Evolutionary conservation across 2,329 filamentous ascomycete species (phyloP).

Genomic region (Penicillium sp.): DNA sequence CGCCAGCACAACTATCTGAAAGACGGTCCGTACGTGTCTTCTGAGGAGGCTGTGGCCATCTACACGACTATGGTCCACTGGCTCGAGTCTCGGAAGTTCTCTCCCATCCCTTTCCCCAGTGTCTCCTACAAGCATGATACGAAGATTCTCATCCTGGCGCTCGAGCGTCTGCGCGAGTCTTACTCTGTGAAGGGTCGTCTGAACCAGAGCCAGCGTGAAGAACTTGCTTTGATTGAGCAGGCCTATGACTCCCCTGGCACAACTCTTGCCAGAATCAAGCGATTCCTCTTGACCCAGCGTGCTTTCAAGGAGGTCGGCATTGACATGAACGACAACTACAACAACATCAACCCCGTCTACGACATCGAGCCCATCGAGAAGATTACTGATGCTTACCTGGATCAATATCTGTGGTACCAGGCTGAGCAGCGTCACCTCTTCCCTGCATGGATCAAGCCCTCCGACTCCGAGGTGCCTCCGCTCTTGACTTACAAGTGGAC

Average conservation of each 20-base stretch:
- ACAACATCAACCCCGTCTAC: constrained; percentile 97
- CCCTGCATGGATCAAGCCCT: constrained; percentile 98
- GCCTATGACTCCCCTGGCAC: constrained; percentile 98
- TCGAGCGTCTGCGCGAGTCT: constrained; percentile 89
- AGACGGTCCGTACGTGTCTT: constrained; percentile 96
- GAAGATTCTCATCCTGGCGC: constrained; percentile 93
- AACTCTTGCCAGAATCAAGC: constrained; percentile 93
- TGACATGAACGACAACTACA: constrained; percentile 99
- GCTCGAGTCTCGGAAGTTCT: constrained; percentile 97
- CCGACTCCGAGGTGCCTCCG: constrained; percentile 94
- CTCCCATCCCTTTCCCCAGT: constrained; percentile 96
- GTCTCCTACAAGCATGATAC: constrained; percentile 99
- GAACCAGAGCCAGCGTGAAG: constrained; percentile 96
- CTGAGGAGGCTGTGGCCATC: constrained; percentile 96
- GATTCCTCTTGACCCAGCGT: constrained; percentile 92
- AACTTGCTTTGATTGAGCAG: constrained; percentile 94
- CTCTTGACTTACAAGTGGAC: constrained; percentile 98
- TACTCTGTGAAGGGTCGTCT: constrained; percentile 97
- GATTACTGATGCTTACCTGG: constrained; percentile 97
- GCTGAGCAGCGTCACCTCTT: constrained; percentile 96
- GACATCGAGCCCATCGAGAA: constrained; percentile 99
- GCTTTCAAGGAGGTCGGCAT: constrained; percentile 99
- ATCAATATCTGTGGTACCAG: constrained; percentile 99
- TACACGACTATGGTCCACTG: constrained; percentile 99
- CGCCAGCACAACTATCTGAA: constrained; percentile 99